phyloP scores from a whole-genome alignment of 2,329 filamentous ascomycete genomes.

The Pseudogymnoascus sp. region DNA sequence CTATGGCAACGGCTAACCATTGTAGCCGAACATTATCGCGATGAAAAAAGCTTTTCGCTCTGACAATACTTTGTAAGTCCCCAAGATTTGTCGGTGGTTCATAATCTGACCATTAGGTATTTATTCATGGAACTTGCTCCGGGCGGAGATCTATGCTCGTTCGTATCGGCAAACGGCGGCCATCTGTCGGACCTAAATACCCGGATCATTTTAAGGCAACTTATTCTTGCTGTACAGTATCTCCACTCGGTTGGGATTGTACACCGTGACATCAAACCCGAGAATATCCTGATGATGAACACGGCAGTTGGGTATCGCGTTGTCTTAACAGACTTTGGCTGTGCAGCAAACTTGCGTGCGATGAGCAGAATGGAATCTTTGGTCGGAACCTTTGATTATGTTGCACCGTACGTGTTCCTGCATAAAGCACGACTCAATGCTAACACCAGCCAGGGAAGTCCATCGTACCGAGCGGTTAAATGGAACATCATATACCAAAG shows the following conservation, averaged over 20 bases:
- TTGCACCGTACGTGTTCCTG: slow-evolving; percentile 23
- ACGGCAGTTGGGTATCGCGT: slow-evolving; percentile 24
- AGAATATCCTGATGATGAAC: slow-evolving; percentile 26
- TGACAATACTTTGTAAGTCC: slow-evolving; percentile 36
- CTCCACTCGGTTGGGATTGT: slow-evolving; percentile 23
- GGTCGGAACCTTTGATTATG: slow-evolving; percentile 25
- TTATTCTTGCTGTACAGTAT: slow-evolving; percentile 24
- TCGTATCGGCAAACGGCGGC: slow-evolving; percentile 19
- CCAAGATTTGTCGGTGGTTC: neutral
- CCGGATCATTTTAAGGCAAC: slow-evolving; percentile 24
- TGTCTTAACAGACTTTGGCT: slow-evolving; percentile 27
- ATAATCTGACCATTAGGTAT: slow-evolving; percentile 31
- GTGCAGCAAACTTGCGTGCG: slow-evolving; percentile 18
- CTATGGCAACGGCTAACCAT: neutral
- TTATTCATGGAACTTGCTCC: slow-evolving; percentile 49
- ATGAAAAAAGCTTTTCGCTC: slow-evolving; percentile 44
- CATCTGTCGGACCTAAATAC: slow-evolving; percentile 20
- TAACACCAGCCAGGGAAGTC: slow-evolving; percentile 7
- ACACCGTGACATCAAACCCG: slow-evolving; percentile 27
- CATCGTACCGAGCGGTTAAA: slow-evolving; percentile 18
- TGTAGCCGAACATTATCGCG: slow-evolving; percentile 45
- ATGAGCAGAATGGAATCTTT: slow-evolving; percentile 21
- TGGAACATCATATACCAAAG: slow-evolving; percentile 22
- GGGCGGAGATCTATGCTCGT: slow-evolving; percentile 31
- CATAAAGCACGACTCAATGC: neutral